Evolutionary conservation across 2,329 filamentous ascomycete species (phyloP), one percentile per base, ranked within the genome.

Genomic region (Myriosclerotinia duriaeana): DNA sequence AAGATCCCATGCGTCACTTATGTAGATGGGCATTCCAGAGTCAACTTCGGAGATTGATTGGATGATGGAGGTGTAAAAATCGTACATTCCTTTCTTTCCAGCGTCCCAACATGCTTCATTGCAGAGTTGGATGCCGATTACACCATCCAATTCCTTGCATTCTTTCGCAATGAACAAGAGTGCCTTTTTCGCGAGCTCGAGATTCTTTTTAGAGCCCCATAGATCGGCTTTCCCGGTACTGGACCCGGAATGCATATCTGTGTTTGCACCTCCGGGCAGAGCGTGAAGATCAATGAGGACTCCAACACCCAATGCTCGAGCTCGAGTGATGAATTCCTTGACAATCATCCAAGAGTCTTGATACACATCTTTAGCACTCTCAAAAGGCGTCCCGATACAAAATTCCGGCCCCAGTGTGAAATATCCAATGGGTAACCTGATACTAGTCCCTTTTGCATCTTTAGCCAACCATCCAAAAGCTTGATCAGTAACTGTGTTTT

Each of bases 341-440:
- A 86, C 82, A 14, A 77, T 78, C 0, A 73, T 65, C 85, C 85
- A 88, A 8, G 84, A 83, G 67, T 81, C 79, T 63, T 74, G 71
- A 71, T 87, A 87, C 12, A 87, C 79, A 38, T 76, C 71, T 8
- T 78, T 76, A 11, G 78, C 76, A 26, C 69, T 71, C 40, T 82
- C 79, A 74, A 87, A 88, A 0, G 81, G 79, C 0, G 84, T 87
- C 2, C 78, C 78, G 14, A 76, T 71, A 67, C 81, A 83, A 71
- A 82, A 86, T 1, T 78, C 73, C 0, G 80, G 78, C 0, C 83
- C 84, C 6, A 87, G 79, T 5, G 82, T 83, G 72, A 82, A 88
- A 74, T 85, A 87, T 3, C 85, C 85, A 63, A 88, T 83, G 0
- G 85, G 85, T 22, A 88, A 74, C n/a, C 85, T 80, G 53, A 88